Base-by-base conservation (phyloP, 2,329 filamentous ascomycete genomes). In the Aspergillus brunneoviolaceus region DNA sequence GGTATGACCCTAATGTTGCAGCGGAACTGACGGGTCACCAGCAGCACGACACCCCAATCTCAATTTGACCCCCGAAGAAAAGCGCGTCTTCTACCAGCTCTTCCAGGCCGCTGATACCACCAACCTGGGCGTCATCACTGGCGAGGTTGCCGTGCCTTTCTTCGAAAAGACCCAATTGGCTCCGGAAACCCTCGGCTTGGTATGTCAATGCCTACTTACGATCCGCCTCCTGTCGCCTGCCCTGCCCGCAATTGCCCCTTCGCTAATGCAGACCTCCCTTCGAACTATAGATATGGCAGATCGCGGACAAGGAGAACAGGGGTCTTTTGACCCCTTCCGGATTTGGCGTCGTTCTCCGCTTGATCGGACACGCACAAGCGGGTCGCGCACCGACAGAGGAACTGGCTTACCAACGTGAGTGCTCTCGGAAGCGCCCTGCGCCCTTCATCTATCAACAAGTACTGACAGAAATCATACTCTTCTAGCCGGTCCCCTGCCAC, bases 341-440 rank as follows among this genome's bases (percentile, higher is more conserved):
- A 74, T 99, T 99, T 79, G 91, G 93, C 62, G 86, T 96, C 74
- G 95, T 96, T 60, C 80, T 99, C 73, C 87, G 95, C 71, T 87
- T 99, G 74, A 98, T 99, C 74, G 95, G 92, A 61, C 95, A 98
- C 80, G 93, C 92, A 65, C 95, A 99, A 79, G 91, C 89, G 65
- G 91, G 91, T 70, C 87, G 90, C 75, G 87, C 92, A 70, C 93
- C 93, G 5, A 89, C 88, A 25, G 81, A 87, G 42, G 91, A 96
- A 71, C 78, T 98, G 60, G 94, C 94, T 19, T 84, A 95, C 62
- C 89, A 92, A 74, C 90, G 85, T 87, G 77, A 70, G 79, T 77
- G 49, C 19, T 50, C 39, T 57, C 51, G 7, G 21, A 39, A 21
- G 29, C 19, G 16, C 25, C 6, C 27, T 27, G n/a, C 21, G 29